Conservation (phyloP, 495 filamentous ascomycete species). For the Daldinia concentrica region DNA sequence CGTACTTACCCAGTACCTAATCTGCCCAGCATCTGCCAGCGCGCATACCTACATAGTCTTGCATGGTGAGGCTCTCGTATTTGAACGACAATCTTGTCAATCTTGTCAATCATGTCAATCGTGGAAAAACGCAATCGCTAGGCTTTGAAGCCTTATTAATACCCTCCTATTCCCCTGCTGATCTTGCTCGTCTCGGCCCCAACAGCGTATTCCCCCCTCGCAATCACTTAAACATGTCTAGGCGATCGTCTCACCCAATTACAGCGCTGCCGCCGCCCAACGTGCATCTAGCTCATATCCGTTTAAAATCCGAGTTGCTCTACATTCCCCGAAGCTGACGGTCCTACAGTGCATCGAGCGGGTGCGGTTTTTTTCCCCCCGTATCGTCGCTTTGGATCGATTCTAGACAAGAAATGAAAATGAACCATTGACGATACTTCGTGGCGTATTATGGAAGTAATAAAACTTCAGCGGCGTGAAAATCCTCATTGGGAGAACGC, state of each 20-base stretch:
- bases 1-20: slow-evolving; percentile 1
- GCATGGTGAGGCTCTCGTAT: slow-evolving; percentile 42
- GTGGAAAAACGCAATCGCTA: slow-evolving; percentile 5
- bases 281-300: slow-evolving; percentile 28
- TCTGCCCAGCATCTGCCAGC: background rate
- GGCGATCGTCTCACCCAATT: slow-evolving; percentile 27
- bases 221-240: slow-evolving; percentile 32
- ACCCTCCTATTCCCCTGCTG: slow-evolving; percentile 27
- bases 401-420: slow-evolving; percentile 1
- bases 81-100: slow-evolving; percentile 40
- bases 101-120: slow-evolving; percentile 31
- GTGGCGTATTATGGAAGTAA: slow-evolving; percentile 16
- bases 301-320: slow-evolving; percentile 23
- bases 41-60: slow-evolving; percentile 18
- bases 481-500: slow-evolving; percentile 18
- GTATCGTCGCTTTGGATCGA: background rate
- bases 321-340: background rate
- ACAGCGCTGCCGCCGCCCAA: slow-evolving; percentile 33
- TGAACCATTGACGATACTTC: slow-evolving; percentile 11
- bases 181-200: slow-evolving; percentile 36
- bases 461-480: slow-evolving; percentile 23
- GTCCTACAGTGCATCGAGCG: slow-evolving; percentile 24
- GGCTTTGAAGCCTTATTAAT: slow-evolving; percentile 12
- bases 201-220: slow-evolving; percentile 25
- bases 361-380: background rate